Conservation (phyloP, 2,329 filamentous ascomycete species). For the Clonostachys rosea region DNA sequence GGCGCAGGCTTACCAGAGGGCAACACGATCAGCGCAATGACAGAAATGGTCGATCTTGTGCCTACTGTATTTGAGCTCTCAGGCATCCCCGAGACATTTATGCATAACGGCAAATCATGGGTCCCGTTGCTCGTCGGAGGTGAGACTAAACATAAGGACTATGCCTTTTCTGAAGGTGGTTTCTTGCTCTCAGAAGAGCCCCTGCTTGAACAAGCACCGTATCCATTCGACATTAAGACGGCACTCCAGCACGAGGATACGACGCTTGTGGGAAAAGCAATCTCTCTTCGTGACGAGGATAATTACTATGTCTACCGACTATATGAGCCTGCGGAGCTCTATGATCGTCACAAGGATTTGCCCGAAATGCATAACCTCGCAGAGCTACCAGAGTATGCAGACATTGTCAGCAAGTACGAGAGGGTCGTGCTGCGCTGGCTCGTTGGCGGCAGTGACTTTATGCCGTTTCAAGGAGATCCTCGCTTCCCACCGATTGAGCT, state of each 20-base stretch:
- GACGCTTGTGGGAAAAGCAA: constrained; percentile 32
- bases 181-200: constrained; percentile 38
- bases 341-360: constrained; percentile 26
- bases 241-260: constrained; percentile 38
- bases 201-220: constrained; percentile 33
- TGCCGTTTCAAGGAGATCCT: constrained; percentile 26
- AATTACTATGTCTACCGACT: constrained; percentile 38
- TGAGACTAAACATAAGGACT: constrained; percentile 24
- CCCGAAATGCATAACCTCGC: constrained; percentile 33
- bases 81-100: constrained; percentile 27
- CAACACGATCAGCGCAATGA: constrained; percentile 22
- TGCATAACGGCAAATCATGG: constrained; percentile 31
- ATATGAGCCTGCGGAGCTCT: constrained; percentile 38
- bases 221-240: constrained; percentile 39
- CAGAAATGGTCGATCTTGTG: constrained; percentile 39
- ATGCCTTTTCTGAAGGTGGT: constrained; percentile 36
- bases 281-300: constrained; percentile 23
- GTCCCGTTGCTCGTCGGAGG: constrained; percentile 17
- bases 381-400: constrained; percentile 12
- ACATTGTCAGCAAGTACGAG: constrained; percentile 15
- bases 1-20: constrained; percentile 30
- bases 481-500: constrained; percentile 26
- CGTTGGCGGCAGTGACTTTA: constrained; percentile 22
- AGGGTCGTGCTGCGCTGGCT: constrained; percentile 30
- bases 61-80: constrained; percentile 34